Base-by-base conservation (phyloP, 768 basidiomycete species). In the Goffeauzyma gilvescens region DNA sequence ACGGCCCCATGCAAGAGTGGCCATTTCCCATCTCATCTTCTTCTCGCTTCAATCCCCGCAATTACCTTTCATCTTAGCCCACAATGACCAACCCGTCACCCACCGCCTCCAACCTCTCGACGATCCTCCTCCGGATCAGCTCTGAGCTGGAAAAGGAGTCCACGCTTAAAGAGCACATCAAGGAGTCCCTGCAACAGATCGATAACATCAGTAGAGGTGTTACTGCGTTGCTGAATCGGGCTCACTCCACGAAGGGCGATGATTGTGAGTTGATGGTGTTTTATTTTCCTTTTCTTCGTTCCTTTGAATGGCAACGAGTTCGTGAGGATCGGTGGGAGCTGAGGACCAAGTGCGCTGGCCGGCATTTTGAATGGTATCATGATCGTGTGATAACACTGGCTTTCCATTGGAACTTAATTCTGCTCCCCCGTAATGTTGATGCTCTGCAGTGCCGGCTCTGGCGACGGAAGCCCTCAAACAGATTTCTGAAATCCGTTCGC, bases 131-230 rank as follows among this genome's bases (percentile, higher is more conserved):
- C 9, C 22, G 32, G 23, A 44, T 49, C 37, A 44, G 42, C 22
- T 15, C 42, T 14, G 47, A 49, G 20, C 36, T 49, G 36, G 47
- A 49, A 26, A 17, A 33, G 1, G 47, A 49, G 28, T 43, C 42
- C 23, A 33, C 21, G 13, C 26, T 49, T 26, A 49, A 49, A 26
- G 47, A 49, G 42, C 42, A 35, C 32, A 44, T 49, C 37, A 49
- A 49, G 24, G 47, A 49, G 25, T 15, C 35, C 31, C 32, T 49
- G 3, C 47, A 49, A 22, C 38, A 42, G 4, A 5, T 49, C n/a
- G 47, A 49, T 20, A 39, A 42, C 5, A 14, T 44, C 14, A 25
- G 42, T 13, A 24, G 47, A 22, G 33, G 25, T 23, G 47, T 49
- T 6, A 49, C 42, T 6, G 42, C 47, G 6, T 33, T 49, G 15